phyloP scores from a whole-genome alignment of 371 early-diverging fungal species.

The Rhizoclosmatium hyalinum region DNA sequence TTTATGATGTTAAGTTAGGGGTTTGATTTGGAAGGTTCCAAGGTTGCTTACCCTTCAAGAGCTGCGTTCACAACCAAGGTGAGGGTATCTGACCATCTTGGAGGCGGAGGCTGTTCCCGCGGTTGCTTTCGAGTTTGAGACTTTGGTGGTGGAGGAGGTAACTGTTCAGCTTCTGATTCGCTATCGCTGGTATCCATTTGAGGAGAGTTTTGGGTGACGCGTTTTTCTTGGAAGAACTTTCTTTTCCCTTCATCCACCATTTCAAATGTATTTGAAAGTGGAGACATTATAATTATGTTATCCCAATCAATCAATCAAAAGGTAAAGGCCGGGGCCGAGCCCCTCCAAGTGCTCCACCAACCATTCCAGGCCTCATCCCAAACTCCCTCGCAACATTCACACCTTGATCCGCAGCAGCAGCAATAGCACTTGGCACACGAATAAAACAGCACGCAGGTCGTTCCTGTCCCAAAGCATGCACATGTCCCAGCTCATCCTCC shows the following conservation, averaged over 20 bases:
- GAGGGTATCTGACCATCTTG: background rate
- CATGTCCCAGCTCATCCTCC: constrained; percentile 68
- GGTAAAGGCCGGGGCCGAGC: constrained; percentile 38
- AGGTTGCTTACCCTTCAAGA: background rate
- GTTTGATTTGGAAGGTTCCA: background rate
- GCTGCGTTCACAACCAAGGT: background rate
- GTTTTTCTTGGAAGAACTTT: too few relatives aligned
- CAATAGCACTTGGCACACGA: constrained; percentile 92
- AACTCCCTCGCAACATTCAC: constrained; percentile 10
- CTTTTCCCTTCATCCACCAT: too few relatives aligned
- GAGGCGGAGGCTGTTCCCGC: background rate
- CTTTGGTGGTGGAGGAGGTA: background rate
- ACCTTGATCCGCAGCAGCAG: constrained; percentile 67
- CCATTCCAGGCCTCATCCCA: constrained; percentile 11
- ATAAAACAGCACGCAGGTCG: constrained; percentile 94
- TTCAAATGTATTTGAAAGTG: too few relatives aligned
- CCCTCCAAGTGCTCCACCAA: constrained; percentile 30
- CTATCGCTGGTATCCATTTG: background rate
- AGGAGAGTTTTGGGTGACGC: background rate
- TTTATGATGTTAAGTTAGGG: background rate
- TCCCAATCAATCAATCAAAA: constrained; percentile 39
- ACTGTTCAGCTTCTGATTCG: background rate
- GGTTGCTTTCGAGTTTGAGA: background rate
- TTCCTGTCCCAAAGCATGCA: constrained; percentile 93
- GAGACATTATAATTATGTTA: background rate